Conservation (phyloP, 2,329 filamentous ascomycete genomes). For the Huntiella omanensis region DNA sequence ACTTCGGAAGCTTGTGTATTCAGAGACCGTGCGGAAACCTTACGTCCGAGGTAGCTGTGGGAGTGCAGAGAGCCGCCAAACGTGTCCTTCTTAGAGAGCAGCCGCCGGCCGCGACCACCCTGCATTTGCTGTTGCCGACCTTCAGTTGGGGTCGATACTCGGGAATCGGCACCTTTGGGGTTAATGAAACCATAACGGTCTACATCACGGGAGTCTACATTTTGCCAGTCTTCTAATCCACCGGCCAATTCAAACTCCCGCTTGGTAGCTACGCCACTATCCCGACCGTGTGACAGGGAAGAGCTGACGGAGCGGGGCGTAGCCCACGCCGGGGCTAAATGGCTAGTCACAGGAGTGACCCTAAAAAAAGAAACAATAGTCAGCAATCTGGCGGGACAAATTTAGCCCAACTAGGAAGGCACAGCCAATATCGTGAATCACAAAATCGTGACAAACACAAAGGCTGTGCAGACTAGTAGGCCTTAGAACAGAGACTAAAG, state of each 20-base stretch:
- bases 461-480: too few relatives aligned
- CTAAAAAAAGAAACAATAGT: slow-evolving; percentile 9
- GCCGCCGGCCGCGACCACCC: slow-evolving; percentile 20
- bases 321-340: slow-evolving; percentile 18
- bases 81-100: slow-evolving; percentile 21
- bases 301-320: slow-evolving; percentile 25
- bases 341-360: slow-evolving; percentile 10
- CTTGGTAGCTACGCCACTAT: slow-evolving; percentile 22
- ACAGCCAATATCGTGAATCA: not conserved
- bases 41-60: slow-evolving; percentile 22
- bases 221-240: slow-evolving; percentile 48
- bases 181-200: slow-evolving; percentile 52
- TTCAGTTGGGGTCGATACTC: slow-evolving; percentile 23
- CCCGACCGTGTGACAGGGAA: slow-evolving; percentile 20
- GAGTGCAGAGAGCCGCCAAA: slow-evolving; percentile 14
- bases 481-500: too few relatives aligned
- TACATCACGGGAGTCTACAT: slow-evolving; percentile 39
- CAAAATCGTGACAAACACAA: too few relatives aligned
- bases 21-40: slow-evolving; percentile 38
- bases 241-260: slow-evolving; percentile 32
- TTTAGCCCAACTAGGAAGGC: slow-evolving; percentile 10
- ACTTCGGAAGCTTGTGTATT: slow-evolving; percentile 36
- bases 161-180: slow-evolving; percentile 19
- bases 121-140: slow-evolving; percentile 8
- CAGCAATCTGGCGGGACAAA: slow-evolving; percentile 1